phyloP scores from a whole-genome alignment of 2,329 filamentous ascomycete genomes.

The Cladophialophora psammophila region DNA sequence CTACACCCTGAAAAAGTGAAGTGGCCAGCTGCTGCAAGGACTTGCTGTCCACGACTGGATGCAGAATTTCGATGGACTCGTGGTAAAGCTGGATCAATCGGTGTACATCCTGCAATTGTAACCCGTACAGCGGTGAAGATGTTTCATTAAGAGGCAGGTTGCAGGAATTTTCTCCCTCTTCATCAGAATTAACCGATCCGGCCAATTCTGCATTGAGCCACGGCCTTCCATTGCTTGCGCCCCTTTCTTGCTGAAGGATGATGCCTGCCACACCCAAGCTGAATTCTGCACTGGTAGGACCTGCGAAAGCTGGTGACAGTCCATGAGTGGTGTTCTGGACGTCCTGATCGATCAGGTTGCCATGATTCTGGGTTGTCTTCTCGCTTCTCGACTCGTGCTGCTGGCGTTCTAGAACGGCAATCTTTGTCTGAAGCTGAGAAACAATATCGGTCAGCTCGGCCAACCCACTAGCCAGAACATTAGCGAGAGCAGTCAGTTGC shows the following conservation, averaged over 20 bases:
- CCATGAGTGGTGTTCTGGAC: neutral
- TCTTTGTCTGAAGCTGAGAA: slow-evolving; percentile 23
- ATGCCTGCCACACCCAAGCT: slow-evolving; percentile 25
- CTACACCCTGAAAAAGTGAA: neutral
- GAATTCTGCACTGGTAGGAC: slow-evolving; percentile 28
- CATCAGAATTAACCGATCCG: slow-evolving; percentile 12
- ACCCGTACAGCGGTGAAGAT: slow-evolving; percentile 11
- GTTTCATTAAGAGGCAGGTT: neutral
- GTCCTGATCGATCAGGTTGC: neutral
- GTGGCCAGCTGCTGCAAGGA: slow-evolving; percentile 6
- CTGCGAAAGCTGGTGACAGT: slow-evolving; percentile 22
- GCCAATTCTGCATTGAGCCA: slow-evolving; percentile 14
- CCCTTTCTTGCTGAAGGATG: slow-evolving; percentile 21
- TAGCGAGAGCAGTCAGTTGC: too few species aligned
- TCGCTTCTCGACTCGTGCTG: slow-evolving; percentile 2
- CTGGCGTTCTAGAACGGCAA: slow-evolving; percentile 24
- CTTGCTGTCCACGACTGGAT: slow-evolving; percentile 19
- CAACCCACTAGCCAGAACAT: slow-evolving; percentile 9
- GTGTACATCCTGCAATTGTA: slow-evolving; percentile 17
- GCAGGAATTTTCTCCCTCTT: slow-evolving; percentile 15
- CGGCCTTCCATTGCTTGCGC: neutral
- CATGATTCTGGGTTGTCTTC: neutral
- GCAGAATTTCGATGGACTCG: slow-evolving; percentile 23
- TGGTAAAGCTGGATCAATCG: slow-evolving; percentile 26
- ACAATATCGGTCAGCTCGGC: slow-evolving; percentile 23